Evolutionary conservation across 257 asterid species (phyloP), one percentile per base, ranked within the genome.

Genomic region (Gardenia jasminoides): DNA sequence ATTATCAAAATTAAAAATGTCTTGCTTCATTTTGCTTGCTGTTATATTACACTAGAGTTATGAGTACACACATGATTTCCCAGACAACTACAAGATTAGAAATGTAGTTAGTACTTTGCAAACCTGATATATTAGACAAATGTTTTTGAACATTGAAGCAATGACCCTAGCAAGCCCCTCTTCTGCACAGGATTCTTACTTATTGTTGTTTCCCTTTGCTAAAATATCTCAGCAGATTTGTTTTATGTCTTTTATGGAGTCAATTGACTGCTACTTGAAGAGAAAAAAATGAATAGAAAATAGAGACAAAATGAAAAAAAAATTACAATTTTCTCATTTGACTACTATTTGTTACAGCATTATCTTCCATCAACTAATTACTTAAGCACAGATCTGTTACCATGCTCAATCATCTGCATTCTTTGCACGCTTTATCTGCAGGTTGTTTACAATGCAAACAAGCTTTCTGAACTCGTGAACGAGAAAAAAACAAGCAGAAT

Each of bases 401-500:
- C 48, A 3, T 20, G 52, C 75, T 26, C 33, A 76, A 56, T 48
- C 46, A 4, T 20, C 20, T 48, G 16, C 24, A 22, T 36, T 77
- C 26, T 72, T 82, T 67, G 72, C 24, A 9, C 56, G 39, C 22
- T n/a, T 74, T 59, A 64, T 85, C 70, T 61, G 79, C 87, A 94
- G 98, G 97, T 89, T 77, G 99, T 93, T 54, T 87, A 87, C 83
- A 88, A 94, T 84, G 97, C 97, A 81, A 94, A 92, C 83, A 90
- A 91, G 83, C 93, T 94, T 78, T 90, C 96, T 65, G 85, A 84
- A 70, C 87, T 94, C 65, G 94, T 93, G 33, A 75, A 88, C 73
- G 91, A 91, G 90, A 90, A 87, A 88, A 88, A 88, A 89, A 86
- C 54, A 89, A 84, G 81, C 83, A 94, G 79, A 94, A 94, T 78